These are phyloP conservation scores for Chlorella variabilis DNA, from an alignment of 163 green algal genomes.

Conservation along the genomic window DNA sequence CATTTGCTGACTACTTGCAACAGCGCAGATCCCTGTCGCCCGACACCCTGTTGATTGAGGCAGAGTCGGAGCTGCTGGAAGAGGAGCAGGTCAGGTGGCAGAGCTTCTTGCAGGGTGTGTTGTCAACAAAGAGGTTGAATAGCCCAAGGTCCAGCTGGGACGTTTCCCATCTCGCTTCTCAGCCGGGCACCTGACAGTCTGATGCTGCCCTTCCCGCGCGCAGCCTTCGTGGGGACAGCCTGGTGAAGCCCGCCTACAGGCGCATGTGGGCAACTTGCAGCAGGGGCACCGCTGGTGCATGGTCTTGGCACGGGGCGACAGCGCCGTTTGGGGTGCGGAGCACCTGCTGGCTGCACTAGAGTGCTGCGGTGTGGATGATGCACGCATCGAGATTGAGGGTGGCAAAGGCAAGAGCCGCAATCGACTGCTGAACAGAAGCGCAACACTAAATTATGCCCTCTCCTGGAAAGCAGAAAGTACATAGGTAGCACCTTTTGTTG, in stretches of 20 bases:
- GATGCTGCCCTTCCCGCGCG: too few relatives aligned
- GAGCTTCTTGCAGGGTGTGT: too few relatives aligned
- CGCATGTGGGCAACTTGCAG: background rate
- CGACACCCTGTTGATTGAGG: conserved; percentile 8
- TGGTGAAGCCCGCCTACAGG: background rate
- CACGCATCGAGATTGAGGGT: conserved; percentile 83
- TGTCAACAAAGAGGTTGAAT: too few relatives aligned
- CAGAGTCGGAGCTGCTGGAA: background rate
- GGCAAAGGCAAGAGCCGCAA: conserved; percentile 19
- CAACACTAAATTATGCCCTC: too few relatives aligned
- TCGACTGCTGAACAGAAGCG: background rate
- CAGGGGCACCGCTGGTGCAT: background rate
- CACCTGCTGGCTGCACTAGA: conserved; percentile 91
- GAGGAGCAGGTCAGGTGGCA: conserved; percentile 12
- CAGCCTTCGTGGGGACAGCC: background rate
- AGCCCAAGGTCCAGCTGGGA: too few relatives aligned
- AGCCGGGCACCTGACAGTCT: too few relatives aligned
- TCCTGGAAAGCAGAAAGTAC: too few relatives aligned
- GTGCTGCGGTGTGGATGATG: conserved; percentile 90
- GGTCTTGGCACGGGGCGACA: background rate
- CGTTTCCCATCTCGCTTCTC: too few relatives aligned
- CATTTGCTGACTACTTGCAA: conserved; percentile 11
- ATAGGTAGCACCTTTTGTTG: too few relatives aligned
- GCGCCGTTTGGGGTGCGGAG: conserved; percentile 65
- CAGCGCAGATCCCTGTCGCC: background rate